Evolutionary conservation across 2,329 filamentous ascomycete species (phyloP).

Genomic region (Fusarium sp.): DNA sequence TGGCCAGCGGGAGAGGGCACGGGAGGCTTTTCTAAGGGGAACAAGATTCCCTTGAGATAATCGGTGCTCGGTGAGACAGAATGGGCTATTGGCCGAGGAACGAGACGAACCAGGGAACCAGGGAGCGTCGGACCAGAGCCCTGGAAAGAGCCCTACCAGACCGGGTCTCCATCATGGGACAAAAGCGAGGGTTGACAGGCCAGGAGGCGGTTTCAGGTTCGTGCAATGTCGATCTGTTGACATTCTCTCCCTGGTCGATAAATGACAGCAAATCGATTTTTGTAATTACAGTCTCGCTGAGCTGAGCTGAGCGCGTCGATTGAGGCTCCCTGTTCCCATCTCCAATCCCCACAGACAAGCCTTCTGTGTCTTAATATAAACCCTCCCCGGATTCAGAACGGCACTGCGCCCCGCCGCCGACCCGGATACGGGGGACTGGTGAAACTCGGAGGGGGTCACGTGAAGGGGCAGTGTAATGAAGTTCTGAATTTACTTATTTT

Average conservation of each 20-base stretch:
- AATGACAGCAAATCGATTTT: neutral
- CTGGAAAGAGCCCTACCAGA: neutral
- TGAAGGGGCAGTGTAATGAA: neutral
- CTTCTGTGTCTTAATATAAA: conserved; percentile 1
- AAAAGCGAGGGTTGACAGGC: neutral
- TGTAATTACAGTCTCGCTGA: neutral
- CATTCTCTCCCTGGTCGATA: conserved; percentile 1
- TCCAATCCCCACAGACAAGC: neutral
- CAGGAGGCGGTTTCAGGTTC: conserved; percentile 1
- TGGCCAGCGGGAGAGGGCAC: neutral
- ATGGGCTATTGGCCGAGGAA: neutral
- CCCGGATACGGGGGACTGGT: conserved; percentile 1
- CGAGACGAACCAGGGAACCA: neutral
- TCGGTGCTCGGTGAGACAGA: neutral
- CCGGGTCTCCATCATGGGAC: neutral
- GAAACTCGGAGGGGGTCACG: neutral
- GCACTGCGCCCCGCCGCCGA: conserved; percentile 3
- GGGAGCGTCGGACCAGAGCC: neutral
- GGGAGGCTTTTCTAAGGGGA: neutral
- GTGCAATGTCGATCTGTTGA: neutral
- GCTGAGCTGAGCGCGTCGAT: neutral
- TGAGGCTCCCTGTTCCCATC: neutral
- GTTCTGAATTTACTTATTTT: neutral
- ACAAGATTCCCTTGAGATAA: neutral
- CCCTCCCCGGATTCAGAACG: conserved; percentile 12